Evolutionary conservation across 495 filamentous ascomycete genomes (phyloP), one percentile per base, ranked within the genome.

Genomic region (Xylaria intraflava): DNA sequence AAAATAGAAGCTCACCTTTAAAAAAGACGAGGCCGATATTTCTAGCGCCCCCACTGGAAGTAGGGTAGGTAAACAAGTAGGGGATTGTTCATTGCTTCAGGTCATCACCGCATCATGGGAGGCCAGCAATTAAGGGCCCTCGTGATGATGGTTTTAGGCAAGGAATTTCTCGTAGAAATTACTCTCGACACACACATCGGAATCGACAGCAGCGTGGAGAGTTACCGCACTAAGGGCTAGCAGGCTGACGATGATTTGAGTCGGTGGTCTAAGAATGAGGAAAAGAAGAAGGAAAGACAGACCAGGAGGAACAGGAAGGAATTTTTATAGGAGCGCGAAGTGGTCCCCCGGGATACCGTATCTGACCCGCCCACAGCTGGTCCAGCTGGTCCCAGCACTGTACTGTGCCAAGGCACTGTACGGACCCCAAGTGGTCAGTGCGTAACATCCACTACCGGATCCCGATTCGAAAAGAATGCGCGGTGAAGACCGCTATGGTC

Each of bases 121-220:
- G 78, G 84, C 85, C 89, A 73, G 64, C 69, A 77, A 67, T 69
- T 59, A 69, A 79, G 75, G 85, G 84, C 88, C 87, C 92, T 97
- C 92, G 87, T 89, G 86, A 89, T 83, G 83, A 96, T 90, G 92
- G 92, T 97, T 97, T 97, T 97, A 89, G 80, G 55, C 89, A 84
- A 87, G 82, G 86, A 82, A 76, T 75, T 73, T 64, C 60, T 62
- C n/a, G 20, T 19, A 39, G 43, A 53, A 53, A 40, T 53, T 77
- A 65, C 70, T 92, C 88, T 92, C 75, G 87, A 88, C 92, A 79
- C 83, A 88, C 84, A 69, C 81, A 87, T 87, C 84, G 85, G 86
- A 90, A 77, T 88, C 82, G 83, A 77, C 86, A 90, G 86, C 76
- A 76, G 82, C 85, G 83, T 87, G 70, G 78, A 64, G 58, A 39